Conservation (phyloP, 2,329 filamentous ascomycete species). For the Fusarium vanettenii region DNA sequence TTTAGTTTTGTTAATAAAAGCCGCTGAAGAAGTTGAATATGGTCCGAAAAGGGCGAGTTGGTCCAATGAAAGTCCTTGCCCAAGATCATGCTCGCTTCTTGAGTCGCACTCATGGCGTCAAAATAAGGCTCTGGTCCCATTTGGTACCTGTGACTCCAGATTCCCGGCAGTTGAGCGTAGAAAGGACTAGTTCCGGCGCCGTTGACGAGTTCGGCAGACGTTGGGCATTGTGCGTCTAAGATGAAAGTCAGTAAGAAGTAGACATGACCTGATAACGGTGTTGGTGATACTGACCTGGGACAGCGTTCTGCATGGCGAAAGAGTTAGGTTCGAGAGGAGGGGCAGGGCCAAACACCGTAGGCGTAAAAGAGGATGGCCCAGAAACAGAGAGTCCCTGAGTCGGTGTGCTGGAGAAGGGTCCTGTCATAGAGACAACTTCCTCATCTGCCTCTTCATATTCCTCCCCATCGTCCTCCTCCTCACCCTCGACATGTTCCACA, state of each 20-base stretch:
- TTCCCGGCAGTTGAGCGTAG: slow-evolving; percentile 44
- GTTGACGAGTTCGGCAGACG: slow-evolving; percentile 16
- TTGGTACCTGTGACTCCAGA: slow-evolving; percentile 47
- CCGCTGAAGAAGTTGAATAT: slow-evolving; percentile 43
- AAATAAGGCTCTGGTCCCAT: slow-evolving; percentile 45
- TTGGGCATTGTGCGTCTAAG: neutral
- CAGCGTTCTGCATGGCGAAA: neutral
- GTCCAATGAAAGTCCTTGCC: slow-evolving; percentile 42
- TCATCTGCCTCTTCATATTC: neutral
- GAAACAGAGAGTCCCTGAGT: neutral
- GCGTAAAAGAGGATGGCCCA: neutral
- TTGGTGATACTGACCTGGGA: neutral
- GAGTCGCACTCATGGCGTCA: slow-evolving; percentile 37
- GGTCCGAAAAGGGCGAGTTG: slow-evolving; percentile 48
- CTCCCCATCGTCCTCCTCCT: neutral
- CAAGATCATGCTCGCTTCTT: slow-evolving; percentile 31
- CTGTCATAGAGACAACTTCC: neutral
- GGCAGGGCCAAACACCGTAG: slow-evolving; percentile 3
- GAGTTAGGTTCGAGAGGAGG: neutral
- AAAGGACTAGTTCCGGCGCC: slow-evolving; percentile 22
- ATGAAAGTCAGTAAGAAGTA: neutral
- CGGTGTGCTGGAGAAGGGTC: neutral
- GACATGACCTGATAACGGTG: fast-evolving
- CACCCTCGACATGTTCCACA: neutral
- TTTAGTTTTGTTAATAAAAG: slow-evolving; percentile 41